Percentiles rank a stretch among this genome's conserved stretches.
phyloP scores from a whole-genome alignment of 768 basidiomycete genomes.

The Mycena vitilis region DNA sequence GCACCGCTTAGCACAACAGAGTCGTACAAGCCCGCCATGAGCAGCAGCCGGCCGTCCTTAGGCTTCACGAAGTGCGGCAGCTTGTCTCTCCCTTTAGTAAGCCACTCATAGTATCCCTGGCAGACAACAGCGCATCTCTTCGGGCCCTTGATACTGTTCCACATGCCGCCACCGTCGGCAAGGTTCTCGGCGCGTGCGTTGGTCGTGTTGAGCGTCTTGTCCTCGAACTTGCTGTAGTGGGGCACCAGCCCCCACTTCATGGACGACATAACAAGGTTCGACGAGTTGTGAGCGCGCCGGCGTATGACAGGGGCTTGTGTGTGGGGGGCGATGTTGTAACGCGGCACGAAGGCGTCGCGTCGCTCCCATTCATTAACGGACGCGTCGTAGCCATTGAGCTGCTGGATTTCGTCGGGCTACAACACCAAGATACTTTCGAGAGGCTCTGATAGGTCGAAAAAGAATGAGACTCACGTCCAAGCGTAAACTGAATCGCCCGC shows the following conservation, averaged over 20 bases:
- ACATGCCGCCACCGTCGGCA: constrained; percentile 81
- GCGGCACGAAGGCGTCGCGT: constrained; percentile 66
- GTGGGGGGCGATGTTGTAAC: constrained; percentile 90
- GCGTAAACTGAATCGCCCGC: constrained; percentile 11
- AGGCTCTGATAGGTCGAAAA: neutral
- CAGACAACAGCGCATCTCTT: constrained; percentile 89
- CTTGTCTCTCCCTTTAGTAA: constrained; percentile 82
- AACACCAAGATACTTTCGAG: constrained; percentile 29
- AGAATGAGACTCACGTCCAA: neutral
- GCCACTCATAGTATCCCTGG: constrained; percentile 97
- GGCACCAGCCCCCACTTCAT: constrained; percentile 95
- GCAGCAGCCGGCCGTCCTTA: constrained; percentile 72
- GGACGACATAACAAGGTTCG: constrained; percentile 70
- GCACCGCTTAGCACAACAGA: constrained; percentile 72
- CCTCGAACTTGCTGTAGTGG: constrained; percentile 83
- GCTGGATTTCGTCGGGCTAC: constrained; percentile 57
- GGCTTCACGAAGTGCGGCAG: constrained; percentile 86
- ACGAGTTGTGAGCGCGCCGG: constrained; percentile 46
- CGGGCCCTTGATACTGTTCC: constrained; percentile 83
- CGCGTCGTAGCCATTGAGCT: constrained; percentile 53
- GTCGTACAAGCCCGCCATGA: constrained; percentile 92
- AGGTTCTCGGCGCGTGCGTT: constrained; percentile 92
- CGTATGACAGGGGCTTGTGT: constrained; percentile 82
- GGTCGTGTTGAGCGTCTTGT: constrained; percentile 81
- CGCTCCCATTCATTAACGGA: constrained; percentile 70